These are phyloP conservation scores for Colletotrichum sp. DNA, from an alignment of 2,329 filamentous ascomycete species.

Conservation along the genomic window DNA sequence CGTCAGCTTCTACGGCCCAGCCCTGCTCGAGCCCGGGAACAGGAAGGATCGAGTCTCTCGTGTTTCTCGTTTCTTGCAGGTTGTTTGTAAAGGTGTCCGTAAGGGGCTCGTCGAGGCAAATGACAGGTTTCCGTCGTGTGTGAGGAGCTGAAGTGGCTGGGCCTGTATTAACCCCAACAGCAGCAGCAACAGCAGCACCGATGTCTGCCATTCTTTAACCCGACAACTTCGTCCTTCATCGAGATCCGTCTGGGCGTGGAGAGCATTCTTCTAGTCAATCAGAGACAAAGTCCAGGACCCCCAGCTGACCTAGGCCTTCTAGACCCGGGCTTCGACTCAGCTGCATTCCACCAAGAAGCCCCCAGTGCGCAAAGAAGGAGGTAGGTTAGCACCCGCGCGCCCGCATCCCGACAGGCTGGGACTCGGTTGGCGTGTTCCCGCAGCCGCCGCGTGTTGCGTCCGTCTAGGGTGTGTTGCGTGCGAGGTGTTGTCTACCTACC, in stretches of 20 bases:
- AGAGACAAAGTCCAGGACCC: not conserved
- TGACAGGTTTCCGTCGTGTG: not conserved
- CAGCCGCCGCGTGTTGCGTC: not conserved
- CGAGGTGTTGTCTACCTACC: not conserved
- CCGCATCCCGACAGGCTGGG: conserved; percentile 14
- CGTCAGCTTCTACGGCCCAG: not conserved
- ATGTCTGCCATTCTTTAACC: not conserved
- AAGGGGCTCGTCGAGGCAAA: not conserved
- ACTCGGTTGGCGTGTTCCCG: not conserved
- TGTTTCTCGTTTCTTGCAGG: not conserved
- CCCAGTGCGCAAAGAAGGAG: not conserved
- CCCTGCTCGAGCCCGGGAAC: not conserved
- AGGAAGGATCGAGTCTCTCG: not conserved
- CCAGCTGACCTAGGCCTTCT: not conserved
- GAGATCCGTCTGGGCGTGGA: not conserved
- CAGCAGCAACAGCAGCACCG: not conserved
- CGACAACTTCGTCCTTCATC: not conserved
- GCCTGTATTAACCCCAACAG: not conserved
- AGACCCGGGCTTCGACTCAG: not conserved
- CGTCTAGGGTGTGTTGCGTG: not conserved
- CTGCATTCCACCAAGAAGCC: not conserved
- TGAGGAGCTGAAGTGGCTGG: not conserved
- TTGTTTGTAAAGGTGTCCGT: not conserved
- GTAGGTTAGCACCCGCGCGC: not conserved
- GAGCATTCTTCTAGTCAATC: not conserved